Percentiles rank a stretch among this genome's conserved stretches.
These are phyloP conservation scores for Ustilago esculenta DNA, from an alignment of 1,284 basidiomycete genomes.

Conservation along the genomic window DNA sequence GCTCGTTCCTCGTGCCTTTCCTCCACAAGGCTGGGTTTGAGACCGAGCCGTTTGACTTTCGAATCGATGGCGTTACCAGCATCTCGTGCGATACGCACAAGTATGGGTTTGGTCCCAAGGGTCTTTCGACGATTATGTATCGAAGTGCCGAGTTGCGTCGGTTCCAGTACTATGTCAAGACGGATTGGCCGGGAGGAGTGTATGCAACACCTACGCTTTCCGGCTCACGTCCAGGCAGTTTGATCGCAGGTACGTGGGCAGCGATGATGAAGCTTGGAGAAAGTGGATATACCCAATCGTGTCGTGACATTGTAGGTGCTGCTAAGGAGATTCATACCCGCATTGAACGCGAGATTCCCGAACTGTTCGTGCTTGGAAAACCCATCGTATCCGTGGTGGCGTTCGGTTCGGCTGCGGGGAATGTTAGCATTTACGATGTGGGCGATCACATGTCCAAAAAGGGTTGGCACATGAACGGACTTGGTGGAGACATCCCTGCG, in stretches of 20 bases:
- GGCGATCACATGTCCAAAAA: conserved; percentile 85
- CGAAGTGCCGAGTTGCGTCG: conserved; percentile 51
- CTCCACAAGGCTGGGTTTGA: conserved; percentile 60
- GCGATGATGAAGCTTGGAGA: conserved; percentile 91
- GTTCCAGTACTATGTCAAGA: conserved; percentile 66
- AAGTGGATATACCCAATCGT: conserved; percentile 91
- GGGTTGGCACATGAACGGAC: conserved; percentile 84
- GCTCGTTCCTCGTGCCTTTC: conserved; percentile 68
- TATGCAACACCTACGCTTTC: conserved; percentile 61
- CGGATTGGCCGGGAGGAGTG: conserved; percentile 66
- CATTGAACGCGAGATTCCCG: conserved; percentile 75
- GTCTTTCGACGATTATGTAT: conserved; percentile 63
- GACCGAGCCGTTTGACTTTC: conserved; percentile 64
- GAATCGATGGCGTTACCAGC: conserved; percentile 63
- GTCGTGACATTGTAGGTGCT: conserved; percentile 81
- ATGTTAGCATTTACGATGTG: conserved; percentile 79
- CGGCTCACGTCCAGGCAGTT: conserved; percentile 78
- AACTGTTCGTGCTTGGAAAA: conserved; percentile 85
- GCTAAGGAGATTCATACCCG: conserved; percentile 76
- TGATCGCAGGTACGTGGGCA: conserved; percentile 96
- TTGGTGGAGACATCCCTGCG: conserved; percentile 78
- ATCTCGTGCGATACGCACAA: conserved; percentile 67
- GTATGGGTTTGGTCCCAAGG: conserved; percentile 66
- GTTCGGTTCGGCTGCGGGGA: conserved; percentile 74
- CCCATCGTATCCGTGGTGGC: conserved; percentile 91